Conservation (phyloP, 495 filamentous ascomycete species). For the Daldinia bambusicola region DNA sequence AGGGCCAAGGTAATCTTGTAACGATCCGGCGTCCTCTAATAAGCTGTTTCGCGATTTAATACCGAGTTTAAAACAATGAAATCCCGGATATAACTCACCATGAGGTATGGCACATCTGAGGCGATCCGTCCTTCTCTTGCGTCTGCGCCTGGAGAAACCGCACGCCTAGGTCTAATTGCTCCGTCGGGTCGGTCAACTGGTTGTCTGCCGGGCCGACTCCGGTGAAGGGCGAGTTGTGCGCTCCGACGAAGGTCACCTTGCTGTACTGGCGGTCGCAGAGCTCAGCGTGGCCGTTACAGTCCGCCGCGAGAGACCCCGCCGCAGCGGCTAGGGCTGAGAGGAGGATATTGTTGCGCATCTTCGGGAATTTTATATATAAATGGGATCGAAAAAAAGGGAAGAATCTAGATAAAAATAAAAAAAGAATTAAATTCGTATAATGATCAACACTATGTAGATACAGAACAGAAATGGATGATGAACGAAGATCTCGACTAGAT, state of each 20-base stretch:
- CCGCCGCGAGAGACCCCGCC: conserved; percentile 40
- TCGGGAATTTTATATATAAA: conserved; percentile 1
- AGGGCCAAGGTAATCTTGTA: conserved; percentile 69
- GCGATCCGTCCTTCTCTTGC: conserved; percentile 62
- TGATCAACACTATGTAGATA: conserved; percentile 20
- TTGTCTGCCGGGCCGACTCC: conserved; percentile 71
- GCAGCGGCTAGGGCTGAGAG: conserved; percentile 39
- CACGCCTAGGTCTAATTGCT: conserved; percentile 81
- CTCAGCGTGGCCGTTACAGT: conserved; percentile 80
- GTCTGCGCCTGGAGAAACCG: conserved; percentile 85
- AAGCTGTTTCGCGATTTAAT: not conserved
- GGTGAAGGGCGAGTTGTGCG: conserved; percentile 83
- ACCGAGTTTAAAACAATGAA: not conserved
- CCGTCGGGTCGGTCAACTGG: conserved; percentile 69
- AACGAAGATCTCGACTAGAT: conserved; percentile 10
- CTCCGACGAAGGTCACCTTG: conserved; percentile 79
- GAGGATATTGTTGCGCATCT: conserved; percentile 32
- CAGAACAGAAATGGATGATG: conserved; percentile 15
- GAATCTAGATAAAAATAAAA: too few species aligned
- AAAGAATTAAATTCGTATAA: conserved; percentile 7
- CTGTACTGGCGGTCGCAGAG: conserved; percentile 77
- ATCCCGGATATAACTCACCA: conserved; percentile 62
- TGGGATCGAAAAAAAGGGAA: not conserved
- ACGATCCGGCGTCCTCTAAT: conserved; percentile 72
- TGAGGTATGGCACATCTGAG: conserved; percentile 70